A percentile compares a stretch with the other conserved stretches of the same genome.
These are phyloP conservation scores for Wickerhamomyces queroliae DNA, from an alignment of 805 yeast genomes.

Conservation along the genomic window DNA sequence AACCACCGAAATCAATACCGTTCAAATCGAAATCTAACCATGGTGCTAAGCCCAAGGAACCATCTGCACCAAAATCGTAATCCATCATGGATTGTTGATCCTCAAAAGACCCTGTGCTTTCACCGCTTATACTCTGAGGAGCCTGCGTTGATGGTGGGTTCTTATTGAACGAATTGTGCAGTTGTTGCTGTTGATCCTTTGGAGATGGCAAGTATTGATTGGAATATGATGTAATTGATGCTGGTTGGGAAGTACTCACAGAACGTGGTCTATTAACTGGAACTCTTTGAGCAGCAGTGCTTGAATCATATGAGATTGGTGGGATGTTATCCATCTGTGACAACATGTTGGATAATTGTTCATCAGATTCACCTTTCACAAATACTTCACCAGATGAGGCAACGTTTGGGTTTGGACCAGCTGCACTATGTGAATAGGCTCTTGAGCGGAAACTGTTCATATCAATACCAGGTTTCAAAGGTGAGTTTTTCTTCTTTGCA, in stretches of 20 bases:
- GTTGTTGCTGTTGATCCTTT: background rate
- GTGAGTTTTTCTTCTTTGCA: constrained; percentile 1
- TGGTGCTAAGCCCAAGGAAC: constrained; percentile 71
- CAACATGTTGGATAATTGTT: constrained; percentile 20
- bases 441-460: background rate
- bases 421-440: background rate
- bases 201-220: background rate
- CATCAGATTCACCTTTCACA: background rate
- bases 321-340: constrained; percentile 20
- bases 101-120: background rate
- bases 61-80: constrained; percentile 71
- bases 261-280: constrained; percentile 2
- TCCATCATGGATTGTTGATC: background rate
- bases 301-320: constrained; percentile 16
- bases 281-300: constrained; percentile 7
- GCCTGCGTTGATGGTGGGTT: background rate
- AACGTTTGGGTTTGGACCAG: too few species aligned
- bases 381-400: background rate
- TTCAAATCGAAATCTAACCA: constrained; percentile 45
- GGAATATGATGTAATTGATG: background rate
- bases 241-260: constrained; percentile 1
- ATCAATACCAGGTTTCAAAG: background rate
- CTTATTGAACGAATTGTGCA: background rate
- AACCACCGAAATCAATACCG: constrained; percentile 7
- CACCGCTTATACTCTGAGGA: background rate